Evolutionary conservation across 2,329 filamentous ascomycete genomes (phyloP).

Genomic region (Penicillium capsulatum): DNA sequence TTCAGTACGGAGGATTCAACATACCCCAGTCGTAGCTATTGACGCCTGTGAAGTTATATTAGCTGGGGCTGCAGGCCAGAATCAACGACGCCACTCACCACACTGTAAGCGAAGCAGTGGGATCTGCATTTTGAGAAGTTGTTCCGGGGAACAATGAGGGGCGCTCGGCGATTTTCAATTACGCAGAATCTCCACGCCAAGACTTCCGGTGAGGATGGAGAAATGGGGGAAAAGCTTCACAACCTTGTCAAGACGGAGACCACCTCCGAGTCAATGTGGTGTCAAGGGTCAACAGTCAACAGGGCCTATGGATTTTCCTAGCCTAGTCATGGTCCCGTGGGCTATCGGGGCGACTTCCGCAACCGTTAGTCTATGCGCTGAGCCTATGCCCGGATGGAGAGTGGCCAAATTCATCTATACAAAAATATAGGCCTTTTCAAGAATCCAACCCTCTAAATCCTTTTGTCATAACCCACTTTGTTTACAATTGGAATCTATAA

Average conservation of each 20-base stretch:
- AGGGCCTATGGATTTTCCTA: too few species aligned
- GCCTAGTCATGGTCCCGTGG: too few species aligned
- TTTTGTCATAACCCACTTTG: too few species aligned
- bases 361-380: not conserved
- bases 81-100: conserved; percentile 42
- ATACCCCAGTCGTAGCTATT: conserved; percentile 97
- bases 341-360: not conserved
- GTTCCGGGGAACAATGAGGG: conserved; percentile 12
- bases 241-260: too few species aligned
- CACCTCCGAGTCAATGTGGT: not conserved
- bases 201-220: conserved; percentile 19
- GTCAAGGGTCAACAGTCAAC: too few species aligned
- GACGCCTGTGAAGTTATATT: conserved; percentile 60
- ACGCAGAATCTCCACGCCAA: conserved; percentile 23
- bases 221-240: too few species aligned
- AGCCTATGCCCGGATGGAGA: too few species aligned
- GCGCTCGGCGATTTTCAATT: conserved; percentile 16
- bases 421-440: too few species aligned
- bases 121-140: conserved; percentile 58
- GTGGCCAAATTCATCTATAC: too few species aligned
- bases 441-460: too few species aligned
- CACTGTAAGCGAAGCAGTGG: conserved; percentile 72
- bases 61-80: conserved; percentile 1
- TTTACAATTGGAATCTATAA: too few species aligned
- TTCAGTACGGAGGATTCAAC: conserved; percentile 23